phyloP scores from a whole-genome alignment of 2,329 filamentous ascomycete species.

The Mycosphaerella arachidis region DNA sequence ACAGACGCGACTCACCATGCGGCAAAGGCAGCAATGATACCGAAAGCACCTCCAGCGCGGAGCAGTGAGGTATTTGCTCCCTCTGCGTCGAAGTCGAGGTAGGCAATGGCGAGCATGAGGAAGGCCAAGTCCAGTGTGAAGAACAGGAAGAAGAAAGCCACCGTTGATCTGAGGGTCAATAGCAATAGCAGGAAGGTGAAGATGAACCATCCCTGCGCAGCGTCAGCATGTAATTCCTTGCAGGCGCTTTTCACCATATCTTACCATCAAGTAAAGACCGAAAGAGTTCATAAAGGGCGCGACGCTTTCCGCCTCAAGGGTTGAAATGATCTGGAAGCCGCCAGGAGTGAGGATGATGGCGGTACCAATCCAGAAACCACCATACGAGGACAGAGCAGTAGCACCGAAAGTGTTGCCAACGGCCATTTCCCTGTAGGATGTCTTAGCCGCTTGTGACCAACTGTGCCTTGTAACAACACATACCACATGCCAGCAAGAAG shows the following conservation, averaged over 20 bases:
- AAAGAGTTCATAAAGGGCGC: constrained; percentile 50
- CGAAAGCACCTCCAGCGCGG: constrained; percentile 50
- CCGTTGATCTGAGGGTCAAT: constrained; percentile 53
- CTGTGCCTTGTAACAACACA: constrained; percentile 24
- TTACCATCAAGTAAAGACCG: constrained; percentile 54
- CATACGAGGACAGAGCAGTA: constrained; percentile 57
- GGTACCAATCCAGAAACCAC: constrained; percentile 59
- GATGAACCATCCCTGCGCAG: constrained; percentile 50
- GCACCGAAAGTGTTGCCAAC: constrained; percentile 61
- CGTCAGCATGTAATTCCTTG: not conserved
- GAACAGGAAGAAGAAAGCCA: constrained; percentile 56
- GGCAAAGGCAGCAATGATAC: constrained; percentile 49
- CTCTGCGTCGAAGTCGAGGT: constrained; percentile 44
- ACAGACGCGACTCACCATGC: constrained; percentile 42
- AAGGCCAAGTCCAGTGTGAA: constrained; percentile 57
- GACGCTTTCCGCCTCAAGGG: constrained; percentile 37
- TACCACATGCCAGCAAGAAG: constrained; percentile 53
- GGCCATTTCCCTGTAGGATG: constrained; percentile 44
- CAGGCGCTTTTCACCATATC: constrained; percentile 1
- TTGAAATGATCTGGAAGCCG: constrained; percentile 45
- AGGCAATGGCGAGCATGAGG: constrained; percentile 52
- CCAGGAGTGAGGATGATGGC: constrained; percentile 56
- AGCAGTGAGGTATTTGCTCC: constrained; percentile 44
- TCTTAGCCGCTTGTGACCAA: not conserved
- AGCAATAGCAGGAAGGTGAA: constrained; percentile 54